Percentiles rank a stretch among this genome's conserved stretches.
These are phyloP conservation scores for Phytophthora constricta DNA, from an alignment of 352 stramenopile genomes.

Conservation along the genomic window DNA sequence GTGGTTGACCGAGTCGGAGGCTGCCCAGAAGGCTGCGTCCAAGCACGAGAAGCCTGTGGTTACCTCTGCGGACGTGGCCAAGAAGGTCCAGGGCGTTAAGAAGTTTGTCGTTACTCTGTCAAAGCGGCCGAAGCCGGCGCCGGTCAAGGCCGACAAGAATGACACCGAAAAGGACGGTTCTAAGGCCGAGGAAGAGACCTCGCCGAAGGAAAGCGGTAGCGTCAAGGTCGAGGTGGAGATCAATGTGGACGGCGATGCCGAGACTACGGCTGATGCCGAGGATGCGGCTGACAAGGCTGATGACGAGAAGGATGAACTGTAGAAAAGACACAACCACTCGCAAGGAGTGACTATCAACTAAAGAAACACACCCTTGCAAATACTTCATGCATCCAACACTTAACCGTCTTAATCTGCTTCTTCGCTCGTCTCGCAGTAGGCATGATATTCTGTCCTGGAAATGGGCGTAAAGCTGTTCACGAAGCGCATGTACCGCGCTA, in stretches of 20 bases:
- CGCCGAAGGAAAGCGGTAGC: slow-evolving; percentile 12
- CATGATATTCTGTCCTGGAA: slow-evolving; percentile 40
- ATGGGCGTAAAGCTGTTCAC: slow-evolving; percentile 53
- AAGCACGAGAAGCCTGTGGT: slow-evolving; percentile 86
- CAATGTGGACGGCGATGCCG: slow-evolving; percentile 33
- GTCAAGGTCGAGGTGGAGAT: slow-evolving; percentile 20
- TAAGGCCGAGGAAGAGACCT: slow-evolving; percentile 39
- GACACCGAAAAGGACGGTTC: slow-evolving; percentile 45
- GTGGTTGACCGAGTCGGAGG: slow-evolving; percentile 85
- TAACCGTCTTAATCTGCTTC: slow-evolving; percentile 3
- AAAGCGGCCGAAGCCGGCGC: slow-evolving; percentile 78
- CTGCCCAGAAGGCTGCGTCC: slow-evolving; percentile 62
- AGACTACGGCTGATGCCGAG: slow-evolving; percentile 27
- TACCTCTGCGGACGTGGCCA: slow-evolving; percentile 85
- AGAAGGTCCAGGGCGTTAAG: slow-evolving; percentile 88
- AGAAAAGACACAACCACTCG: slow-evolving; percentile 43
- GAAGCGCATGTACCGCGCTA: slow-evolving; percentile 44
- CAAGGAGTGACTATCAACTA: slow-evolving; percentile 36
- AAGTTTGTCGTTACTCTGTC: slow-evolving; percentile 80
- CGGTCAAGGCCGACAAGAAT: slow-evolving; percentile 51
- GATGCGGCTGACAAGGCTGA: slow-evolving; percentile 19
- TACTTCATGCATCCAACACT: slow-evolving; percentile 5
- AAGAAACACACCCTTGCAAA: slow-evolving; percentile 31
- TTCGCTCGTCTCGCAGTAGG: slow-evolving; percentile 15
- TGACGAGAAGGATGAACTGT: slow-evolving; percentile 63